Percentiles rank a stretch among this genome's conserved stretches.
phyloP scores from a whole-genome alignment of 2,329 filamentous ascomycete genomes.

The Teratosphaeria epicoccoides region DNA sequence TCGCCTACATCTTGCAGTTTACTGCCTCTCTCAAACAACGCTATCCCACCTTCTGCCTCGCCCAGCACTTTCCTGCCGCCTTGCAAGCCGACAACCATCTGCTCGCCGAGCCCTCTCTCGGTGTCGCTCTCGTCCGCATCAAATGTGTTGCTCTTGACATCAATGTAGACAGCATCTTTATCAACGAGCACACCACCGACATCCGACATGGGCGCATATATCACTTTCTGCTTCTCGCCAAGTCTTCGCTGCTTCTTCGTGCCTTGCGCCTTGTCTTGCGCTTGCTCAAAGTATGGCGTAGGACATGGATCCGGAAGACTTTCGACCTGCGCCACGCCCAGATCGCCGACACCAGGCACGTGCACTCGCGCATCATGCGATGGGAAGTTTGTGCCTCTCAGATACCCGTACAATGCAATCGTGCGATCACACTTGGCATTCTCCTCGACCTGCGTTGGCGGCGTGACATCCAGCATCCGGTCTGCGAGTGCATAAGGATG shows the following conservation, averaged over 20 bases:
- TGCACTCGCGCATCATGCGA: slow-evolving; percentile 78
- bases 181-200: slow-evolving; percentile 93
- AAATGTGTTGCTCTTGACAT: slow-evolving; percentile 63
- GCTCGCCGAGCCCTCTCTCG: slow-evolving; percentile 85
- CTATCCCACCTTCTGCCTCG: slow-evolving; percentile 69
- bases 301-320: slow-evolving; percentile 87
- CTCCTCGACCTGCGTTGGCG: slow-evolving; percentile 81
- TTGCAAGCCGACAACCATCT: slow-evolving; percentile 85
- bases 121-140: slow-evolving; percentile 50
- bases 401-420: slow-evolving; percentile 82
- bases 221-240: slow-evolving; percentile 91
- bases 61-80: slow-evolving; percentile 72
- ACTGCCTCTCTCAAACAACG: slow-evolving; percentile 72
- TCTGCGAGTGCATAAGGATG: slow-evolving; percentile 92
- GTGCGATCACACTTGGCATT: slow-evolving; percentile 84
- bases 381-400: slow-evolving; percentile 89
- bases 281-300: slow-evolving; percentile 82
- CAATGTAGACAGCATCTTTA: slow-evolving; percentile 90
- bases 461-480: slow-evolving; percentile 88
- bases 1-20: slow-evolving; percentile 50
- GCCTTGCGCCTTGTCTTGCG: slow-evolving; percentile 70
- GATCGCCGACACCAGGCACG: slow-evolving; percentile 83
- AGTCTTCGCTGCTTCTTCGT: slow-evolving; percentile 70
- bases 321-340: slow-evolving; percentile 74
- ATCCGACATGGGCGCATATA: slow-evolving; percentile 97